Percentiles rank a stretch among this genome's conserved stretches.
Evolutionary conservation across 177 flowering plant genomes (phyloP).

Genomic region (Vitis hybrid): DNA sequence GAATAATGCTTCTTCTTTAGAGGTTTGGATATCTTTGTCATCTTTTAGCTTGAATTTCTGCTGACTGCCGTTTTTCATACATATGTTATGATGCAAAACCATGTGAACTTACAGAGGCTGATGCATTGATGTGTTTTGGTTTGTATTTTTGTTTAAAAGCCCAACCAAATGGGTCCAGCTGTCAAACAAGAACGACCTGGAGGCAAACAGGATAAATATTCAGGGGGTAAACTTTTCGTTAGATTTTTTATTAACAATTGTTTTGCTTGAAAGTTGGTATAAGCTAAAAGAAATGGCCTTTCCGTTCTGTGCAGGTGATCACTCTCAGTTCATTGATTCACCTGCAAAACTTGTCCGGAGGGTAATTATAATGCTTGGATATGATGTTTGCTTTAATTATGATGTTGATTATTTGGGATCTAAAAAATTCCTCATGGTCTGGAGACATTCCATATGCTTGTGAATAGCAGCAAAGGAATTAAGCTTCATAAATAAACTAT

Average conservation of each 20-base stretch:
- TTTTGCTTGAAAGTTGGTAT: neutral
- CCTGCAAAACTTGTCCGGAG: slow-evolving; percentile 63
- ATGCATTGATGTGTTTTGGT: slow-evolving; percentile 13
- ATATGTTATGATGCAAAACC: neutral
- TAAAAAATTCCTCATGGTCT: too few species aligned
- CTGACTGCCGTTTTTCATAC: neutral
- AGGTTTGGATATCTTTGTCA: slow-evolving; percentile 38
- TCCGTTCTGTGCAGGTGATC: slow-evolving; percentile 45
- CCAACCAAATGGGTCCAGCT: slow-evolving; percentile 28
- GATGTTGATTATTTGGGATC: too few species aligned
- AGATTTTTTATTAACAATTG: neutral
- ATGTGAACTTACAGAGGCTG: slow-evolving; percentile 9
- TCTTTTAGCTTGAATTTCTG: slow-evolving; percentile 1
- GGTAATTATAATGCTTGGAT: slow-evolving; percentile 39
- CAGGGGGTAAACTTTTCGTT: slow-evolving; percentile 23
- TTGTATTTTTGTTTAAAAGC: slow-evolving; percentile 31
- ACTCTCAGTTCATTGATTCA: slow-evolving; percentile 39
- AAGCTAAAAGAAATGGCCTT: neutral
- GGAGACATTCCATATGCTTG: too few species aligned
- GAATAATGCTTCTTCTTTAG: slow-evolving; percentile 23
- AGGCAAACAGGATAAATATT: slow-evolving; percentile 23
- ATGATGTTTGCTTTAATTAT: neutral
- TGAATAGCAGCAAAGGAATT: too few species aligned
- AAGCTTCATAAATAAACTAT: too few species aligned
- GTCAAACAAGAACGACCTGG: slow-evolving; percentile 25